phyloP scores from a whole-genome alignment of 768 basidiomycete genomes.

The Lyophyllum semitale region DNA sequence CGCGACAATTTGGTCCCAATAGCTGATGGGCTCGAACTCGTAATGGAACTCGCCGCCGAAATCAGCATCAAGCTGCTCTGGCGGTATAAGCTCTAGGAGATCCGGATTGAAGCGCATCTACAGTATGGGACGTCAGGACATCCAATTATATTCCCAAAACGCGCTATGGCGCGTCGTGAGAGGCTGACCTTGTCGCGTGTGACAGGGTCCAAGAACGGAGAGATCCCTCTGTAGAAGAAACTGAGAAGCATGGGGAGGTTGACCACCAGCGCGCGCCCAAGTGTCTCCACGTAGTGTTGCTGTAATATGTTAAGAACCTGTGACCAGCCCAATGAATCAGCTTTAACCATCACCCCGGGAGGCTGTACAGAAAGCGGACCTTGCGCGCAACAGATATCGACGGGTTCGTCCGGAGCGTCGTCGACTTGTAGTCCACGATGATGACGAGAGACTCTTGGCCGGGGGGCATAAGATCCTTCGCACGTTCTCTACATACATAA shows the following conservation, averaged over 20 bases:
- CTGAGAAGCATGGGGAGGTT: constrained; percentile 75
- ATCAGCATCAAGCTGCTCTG: constrained; percentile 75
- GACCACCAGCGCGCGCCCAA: constrained; percentile 81
- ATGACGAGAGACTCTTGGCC: constrained; percentile 84
- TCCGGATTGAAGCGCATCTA: constrained; percentile 91
- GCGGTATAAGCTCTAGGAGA: constrained; percentile 72
- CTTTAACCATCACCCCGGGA: neutral
- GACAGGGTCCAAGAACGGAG: constrained; percentile 86
- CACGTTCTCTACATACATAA: constrained; percentile 65
- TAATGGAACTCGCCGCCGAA: constrained; percentile 80
- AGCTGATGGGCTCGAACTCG: constrained; percentile 70
- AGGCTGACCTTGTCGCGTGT: constrained; percentile 78
- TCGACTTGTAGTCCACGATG: constrained; percentile 83
- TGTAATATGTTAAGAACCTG: constrained; percentile 79
- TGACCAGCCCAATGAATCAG: neutral
- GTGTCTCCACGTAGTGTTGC: constrained; percentile 86
- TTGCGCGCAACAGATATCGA: constrained; percentile 81
- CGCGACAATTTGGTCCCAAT: constrained; percentile 81
- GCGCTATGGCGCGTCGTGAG: neutral
- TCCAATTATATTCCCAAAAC: neutral
- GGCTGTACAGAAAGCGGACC: constrained; percentile 30
- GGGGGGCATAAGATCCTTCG: constrained; percentile 85
- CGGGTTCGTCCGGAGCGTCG: constrained; percentile 81
- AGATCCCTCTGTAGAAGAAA: constrained; percentile 83
- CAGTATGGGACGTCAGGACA: neutral